Conservation (phyloP, 2,329 filamentous ascomycete genomes). For the Aschersonia sp. region DNA sequence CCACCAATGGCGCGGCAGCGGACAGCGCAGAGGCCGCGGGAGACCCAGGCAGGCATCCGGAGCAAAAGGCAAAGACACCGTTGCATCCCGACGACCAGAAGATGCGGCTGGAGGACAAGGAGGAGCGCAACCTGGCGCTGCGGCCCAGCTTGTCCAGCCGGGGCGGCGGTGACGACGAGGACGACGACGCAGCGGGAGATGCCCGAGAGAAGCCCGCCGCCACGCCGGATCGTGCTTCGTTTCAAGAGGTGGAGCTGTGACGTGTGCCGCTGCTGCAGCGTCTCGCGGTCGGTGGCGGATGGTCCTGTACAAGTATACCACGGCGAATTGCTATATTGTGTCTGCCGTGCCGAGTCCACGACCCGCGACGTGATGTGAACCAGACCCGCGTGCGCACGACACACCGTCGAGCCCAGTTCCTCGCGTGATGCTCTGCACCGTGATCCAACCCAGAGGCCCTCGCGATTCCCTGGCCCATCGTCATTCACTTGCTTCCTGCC, state of each 20-base stretch:
- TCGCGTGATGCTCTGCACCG: too few relatives aligned
- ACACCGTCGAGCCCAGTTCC: too few relatives aligned
- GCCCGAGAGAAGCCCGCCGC: conserved; percentile 24
- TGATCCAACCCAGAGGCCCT: too few relatives aligned
- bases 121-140: conserved; percentile 37
- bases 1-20: conserved; percentile 9
- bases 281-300: too few relatives aligned
- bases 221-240: conserved; percentile 42
- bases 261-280: too few relatives aligned
- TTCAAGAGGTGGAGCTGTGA: conserved; percentile 47
- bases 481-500: too few relatives aligned
- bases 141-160: conserved; percentile 20
- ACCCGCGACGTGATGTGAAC: too few relatives aligned
- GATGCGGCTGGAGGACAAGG: conserved; percentile 37
- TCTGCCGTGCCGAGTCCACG: too few relatives aligned
- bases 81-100: conserved; percentile 35
- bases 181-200: conserved; percentile 16
- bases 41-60: conserved; percentile 8
- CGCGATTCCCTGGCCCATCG: too few relatives aligned
- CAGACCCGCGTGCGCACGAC: too few relatives aligned
- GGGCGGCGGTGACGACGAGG: conserved; percentile 10
- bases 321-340: too few relatives aligned
- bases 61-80: conserved; percentile 20
- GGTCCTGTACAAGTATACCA: too few relatives aligned
- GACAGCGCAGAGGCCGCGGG: conserved; percentile 12